Conservation (phyloP, 495 filamentous ascomycete genomes). For the Aspergillus baeticus region DNA sequence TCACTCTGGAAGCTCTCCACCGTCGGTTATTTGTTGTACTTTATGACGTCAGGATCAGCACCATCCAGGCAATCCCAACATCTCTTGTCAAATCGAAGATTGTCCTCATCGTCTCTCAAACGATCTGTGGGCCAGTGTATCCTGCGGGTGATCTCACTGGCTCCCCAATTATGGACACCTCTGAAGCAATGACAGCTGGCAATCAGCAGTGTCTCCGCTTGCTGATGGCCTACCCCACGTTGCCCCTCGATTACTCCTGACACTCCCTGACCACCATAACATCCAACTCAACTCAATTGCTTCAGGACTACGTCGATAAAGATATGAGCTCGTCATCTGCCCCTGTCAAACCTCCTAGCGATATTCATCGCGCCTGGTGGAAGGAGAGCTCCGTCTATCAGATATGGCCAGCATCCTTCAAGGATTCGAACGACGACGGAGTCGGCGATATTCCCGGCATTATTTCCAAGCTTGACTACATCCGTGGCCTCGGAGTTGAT, state of each 20-base stretch:
- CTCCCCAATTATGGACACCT: not conserved
- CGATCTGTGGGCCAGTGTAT: not conserved
- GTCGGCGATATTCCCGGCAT: constrained; percentile 68
- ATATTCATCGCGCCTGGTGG: constrained; percentile 51
- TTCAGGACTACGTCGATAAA: not conserved
- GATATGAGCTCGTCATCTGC: constrained; percentile 4
- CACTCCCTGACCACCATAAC: not conserved
- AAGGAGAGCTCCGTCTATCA: constrained; percentile 64
- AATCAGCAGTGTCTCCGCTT: not conserved
- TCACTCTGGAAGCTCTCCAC: too few species aligned
- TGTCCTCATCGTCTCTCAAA: not conserved
- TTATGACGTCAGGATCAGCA: constrained; percentile 9
- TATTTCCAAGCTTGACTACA: constrained; percentile 63
- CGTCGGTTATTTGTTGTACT: too few species aligned
- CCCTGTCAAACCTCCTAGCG: constrained; percentile 22
- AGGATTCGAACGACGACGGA: constrained; percentile 66
- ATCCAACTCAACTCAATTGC: not conserved
- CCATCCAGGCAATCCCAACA: not conserved
- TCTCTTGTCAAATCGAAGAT: constrained; percentile 1
- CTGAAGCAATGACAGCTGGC: constrained; percentile 1
- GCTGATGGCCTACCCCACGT: constrained; percentile 1
- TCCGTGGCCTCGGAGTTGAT: constrained; percentile 61
- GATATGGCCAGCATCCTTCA: constrained; percentile 66
- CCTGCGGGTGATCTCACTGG: not conserved
- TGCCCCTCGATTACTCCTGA: not conserved